Evolutionary conservation across 768 basidiomycete genomes (phyloP).

Genomic region (Suillus lakei): DNA sequence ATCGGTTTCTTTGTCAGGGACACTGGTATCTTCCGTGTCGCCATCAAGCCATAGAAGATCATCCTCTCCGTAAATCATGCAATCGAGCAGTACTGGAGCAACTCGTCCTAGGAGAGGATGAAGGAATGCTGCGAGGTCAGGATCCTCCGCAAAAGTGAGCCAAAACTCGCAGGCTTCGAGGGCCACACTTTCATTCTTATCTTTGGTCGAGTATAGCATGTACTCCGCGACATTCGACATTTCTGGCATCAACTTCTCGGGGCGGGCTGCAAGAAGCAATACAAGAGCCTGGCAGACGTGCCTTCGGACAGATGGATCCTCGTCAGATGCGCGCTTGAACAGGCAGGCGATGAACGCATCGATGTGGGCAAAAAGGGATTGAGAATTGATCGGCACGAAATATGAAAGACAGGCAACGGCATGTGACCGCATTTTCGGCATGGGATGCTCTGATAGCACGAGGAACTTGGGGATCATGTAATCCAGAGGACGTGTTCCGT

Average conservation of each 20-base stretch:
- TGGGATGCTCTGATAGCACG: slow-evolving; percentile 80
- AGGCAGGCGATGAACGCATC: slow-evolving; percentile 92
- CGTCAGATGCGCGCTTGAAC: slow-evolving; percentile 94
- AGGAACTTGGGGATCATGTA: slow-evolving; percentile 98
- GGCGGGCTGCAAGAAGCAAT: slow-evolving; percentile 87
- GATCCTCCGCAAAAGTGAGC: slow-evolving; percentile 98
- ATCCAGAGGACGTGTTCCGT: slow-evolving; percentile 91
- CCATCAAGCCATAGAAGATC: slow-evolving; percentile 95
- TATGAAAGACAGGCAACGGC: slow-evolving; percentile 94
- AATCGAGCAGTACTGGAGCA: slow-evolving; percentile 92
- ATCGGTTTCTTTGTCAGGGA: slow-evolving; percentile 93
- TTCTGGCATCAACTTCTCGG: slow-evolving; percentile 96
- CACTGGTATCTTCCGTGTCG: slow-evolving; percentile 85
- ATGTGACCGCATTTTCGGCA: slow-evolving; percentile 89
- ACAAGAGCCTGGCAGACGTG: slow-evolving; percentile 97
- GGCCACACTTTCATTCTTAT: slow-evolving; percentile 95
- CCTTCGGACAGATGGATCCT: slow-evolving; percentile 90
- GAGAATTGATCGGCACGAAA: slow-evolving; percentile 86
- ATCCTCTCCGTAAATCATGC: slow-evolving; percentile 96
- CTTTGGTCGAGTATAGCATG: slow-evolving; percentile 98
- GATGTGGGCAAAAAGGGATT: slow-evolving; percentile 89
- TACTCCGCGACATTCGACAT: slow-evolving; percentile 96
- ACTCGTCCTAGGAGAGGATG: slow-evolving; percentile 90
- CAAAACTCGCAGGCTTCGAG: slow-evolving; percentile 99
- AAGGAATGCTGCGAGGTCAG: slow-evolving; percentile 81